phyloP scores from a whole-genome alignment of 2,329 filamentous ascomycete genomes.

The Colletotrichum cordylinicola region DNA sequence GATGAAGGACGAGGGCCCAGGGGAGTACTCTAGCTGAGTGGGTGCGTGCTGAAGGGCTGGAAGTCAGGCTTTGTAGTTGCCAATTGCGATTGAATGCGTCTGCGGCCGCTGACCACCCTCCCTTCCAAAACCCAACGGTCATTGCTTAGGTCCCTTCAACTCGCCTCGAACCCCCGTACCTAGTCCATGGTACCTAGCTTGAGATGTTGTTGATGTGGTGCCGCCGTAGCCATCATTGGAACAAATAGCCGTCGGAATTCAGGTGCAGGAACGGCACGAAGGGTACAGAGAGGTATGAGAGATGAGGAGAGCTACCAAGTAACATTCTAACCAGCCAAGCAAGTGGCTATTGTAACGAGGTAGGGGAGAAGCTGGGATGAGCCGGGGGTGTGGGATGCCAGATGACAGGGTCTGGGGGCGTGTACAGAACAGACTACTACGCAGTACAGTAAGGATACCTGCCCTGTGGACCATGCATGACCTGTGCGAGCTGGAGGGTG shows the following conservation, averaged over 20 bases:
- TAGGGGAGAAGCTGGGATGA: slow-evolving; percentile 8
- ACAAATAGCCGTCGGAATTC: not conserved
- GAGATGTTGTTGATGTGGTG: not conserved
- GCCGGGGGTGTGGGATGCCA: slow-evolving; percentile 4
- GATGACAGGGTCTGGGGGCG: not conserved
- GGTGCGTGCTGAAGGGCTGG: slow-evolving; percentile 8
- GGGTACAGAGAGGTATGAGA: not conserved
- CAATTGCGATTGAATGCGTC: not conserved
- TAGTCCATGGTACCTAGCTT: not conserved
- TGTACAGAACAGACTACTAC: no score
- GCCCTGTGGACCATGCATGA: not conserved
- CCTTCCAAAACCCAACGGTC: not conserved
- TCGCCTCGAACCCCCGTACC: not conserved
- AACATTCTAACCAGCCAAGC: not conserved
- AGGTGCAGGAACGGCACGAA: not conserved
- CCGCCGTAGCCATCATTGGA: not conserved
- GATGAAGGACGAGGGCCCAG: not conserved
- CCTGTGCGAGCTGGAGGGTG: not conserved
- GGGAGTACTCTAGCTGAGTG: not conserved
- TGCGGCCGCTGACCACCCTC: slow-evolving; percentile 9
- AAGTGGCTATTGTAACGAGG: slow-evolving; percentile 14
- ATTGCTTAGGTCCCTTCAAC: not conserved
- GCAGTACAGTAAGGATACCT: not conserved
- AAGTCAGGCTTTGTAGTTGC: not conserved
- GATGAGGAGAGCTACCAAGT: not conserved